Percentiles rank a stretch among this genome's conserved stretches.
Evolutionary conservation across 1,284 basidiomycete genomes (phyloP).

Genomic region (Sporisorium reilianum): DNA sequence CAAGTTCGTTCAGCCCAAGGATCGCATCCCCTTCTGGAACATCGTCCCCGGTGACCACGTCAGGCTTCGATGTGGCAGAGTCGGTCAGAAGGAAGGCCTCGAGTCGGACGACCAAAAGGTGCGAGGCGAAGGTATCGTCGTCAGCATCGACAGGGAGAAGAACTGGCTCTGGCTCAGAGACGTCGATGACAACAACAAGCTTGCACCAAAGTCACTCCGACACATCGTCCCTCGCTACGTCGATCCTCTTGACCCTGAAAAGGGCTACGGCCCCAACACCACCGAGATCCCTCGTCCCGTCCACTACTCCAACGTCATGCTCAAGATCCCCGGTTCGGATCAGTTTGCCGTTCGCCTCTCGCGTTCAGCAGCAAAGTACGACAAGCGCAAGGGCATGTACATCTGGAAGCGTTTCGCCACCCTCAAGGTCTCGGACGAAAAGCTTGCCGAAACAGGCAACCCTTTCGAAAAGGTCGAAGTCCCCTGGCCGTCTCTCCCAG

Average conservation of each 20-base stretch:
- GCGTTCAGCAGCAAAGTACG: conserved; percentile 52
- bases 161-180: conserved; percentile 66
- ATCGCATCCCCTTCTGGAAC: conserved; percentile 70
- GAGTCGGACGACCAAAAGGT: conserved; percentile 42
- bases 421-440: conserved; percentile 51
- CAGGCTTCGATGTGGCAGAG: conserved; percentile 63
- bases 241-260: conserved; percentile 56
- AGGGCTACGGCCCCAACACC: conserved; percentile 62
- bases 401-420: conserved; percentile 66
- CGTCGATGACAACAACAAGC: conserved; percentile 58
- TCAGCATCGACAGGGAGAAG: conserved; percentile 59
- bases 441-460: conserved; percentile 43
- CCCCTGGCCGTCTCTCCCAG: conserved; percentile 61
- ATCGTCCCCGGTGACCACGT: conserved; percentile 70
- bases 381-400: conserved; percentile 57
- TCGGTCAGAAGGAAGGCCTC: conserved; percentile 50
- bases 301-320: conserved; percentile 68
- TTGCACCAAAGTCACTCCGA: conserved; percentile 60
- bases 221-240: conserved; percentile 60
- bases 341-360: conserved; percentile 60
- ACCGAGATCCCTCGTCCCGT: conserved; percentile 61
- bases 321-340: conserved; percentile 64
- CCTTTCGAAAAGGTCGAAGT: conserved; percentile 59
- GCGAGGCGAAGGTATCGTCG: conserved; percentile 64
- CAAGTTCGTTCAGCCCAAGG: conserved; percentile 69